Conservation (phyloP, 805 yeast genomes). For the Metschnikowia colocasiae region DNA sequence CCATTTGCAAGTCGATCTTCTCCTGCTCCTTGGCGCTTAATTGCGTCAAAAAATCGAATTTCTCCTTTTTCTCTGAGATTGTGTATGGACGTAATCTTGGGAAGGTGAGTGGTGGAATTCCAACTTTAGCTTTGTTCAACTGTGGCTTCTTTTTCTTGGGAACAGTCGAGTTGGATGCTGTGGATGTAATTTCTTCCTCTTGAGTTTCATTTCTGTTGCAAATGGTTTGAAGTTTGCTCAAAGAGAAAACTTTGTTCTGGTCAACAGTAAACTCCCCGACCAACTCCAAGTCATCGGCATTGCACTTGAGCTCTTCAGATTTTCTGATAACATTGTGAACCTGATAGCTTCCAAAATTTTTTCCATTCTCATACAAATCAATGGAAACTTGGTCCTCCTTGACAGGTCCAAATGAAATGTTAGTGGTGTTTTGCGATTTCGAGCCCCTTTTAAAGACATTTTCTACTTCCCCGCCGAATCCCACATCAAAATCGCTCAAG, state of each 20-base stretch:
- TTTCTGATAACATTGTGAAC: slow-evolving; percentile 25
- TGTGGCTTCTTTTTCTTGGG: slow-evolving; percentile 17
- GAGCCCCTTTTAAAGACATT: slow-evolving; percentile 49
- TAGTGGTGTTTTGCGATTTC: slow-evolving; percentile 28
- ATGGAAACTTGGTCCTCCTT: slow-evolving; percentile 28
- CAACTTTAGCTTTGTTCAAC: slow-evolving; percentile 22
- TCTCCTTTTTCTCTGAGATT: slow-evolving; percentile 39
- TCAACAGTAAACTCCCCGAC: slow-evolving; percentile 45
- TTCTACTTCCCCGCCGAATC: slow-evolving; percentile 21
- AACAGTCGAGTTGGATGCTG: slow-evolving; percentile 12
- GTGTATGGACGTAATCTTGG: slow-evolving; percentile 31
- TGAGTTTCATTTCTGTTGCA: slow-evolving; percentile 29
- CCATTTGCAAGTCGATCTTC: slow-evolving; percentile 51
- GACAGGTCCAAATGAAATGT: slow-evolving; percentile 36
- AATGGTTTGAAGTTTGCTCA: slow-evolving; percentile 43
- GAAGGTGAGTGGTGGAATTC: slow-evolving; percentile 48
- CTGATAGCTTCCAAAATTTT: slow-evolving; percentile 26
- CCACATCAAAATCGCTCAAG: slow-evolving; percentile 45
- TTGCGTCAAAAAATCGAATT: slow-evolving; percentile 46
- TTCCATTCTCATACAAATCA: slow-evolving; percentile 38
- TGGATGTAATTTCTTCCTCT: slow-evolving; percentile 12
- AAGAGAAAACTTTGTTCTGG: slow-evolving; percentile 46
- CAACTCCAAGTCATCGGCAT: slow-evolving; percentile 23
- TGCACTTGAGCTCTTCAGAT: slow-evolving; percentile 40
- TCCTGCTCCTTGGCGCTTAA: slow-evolving; percentile 55